A percentile compares a stretch with the other conserved stretches of the same genome.
These are phyloP conservation scores for Exophiala aquamarina DNA, from an alignment of 2,329 filamentous ascomycete genomes.

Conservation along the genomic window DNA sequence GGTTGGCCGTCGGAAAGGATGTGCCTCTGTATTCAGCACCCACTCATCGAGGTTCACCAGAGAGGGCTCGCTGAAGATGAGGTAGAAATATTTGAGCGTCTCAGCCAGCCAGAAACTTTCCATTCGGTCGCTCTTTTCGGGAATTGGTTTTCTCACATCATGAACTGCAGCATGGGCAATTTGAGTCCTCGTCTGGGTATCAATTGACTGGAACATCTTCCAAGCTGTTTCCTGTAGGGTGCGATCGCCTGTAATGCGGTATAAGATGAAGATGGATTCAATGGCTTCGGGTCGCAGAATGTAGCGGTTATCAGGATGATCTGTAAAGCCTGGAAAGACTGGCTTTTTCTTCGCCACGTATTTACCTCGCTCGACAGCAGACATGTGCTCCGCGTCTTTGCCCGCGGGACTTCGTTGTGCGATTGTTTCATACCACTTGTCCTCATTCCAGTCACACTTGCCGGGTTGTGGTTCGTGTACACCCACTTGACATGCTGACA, in stretches of 20 bases:
- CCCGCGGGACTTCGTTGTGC: slow-evolving; percentile 22
- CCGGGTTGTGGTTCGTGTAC: slow-evolving; percentile 35
- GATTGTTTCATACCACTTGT: slow-evolving; percentile 33
- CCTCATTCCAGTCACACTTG: slow-evolving; percentile 42
- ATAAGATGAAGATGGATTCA: slow-evolving; percentile 62
- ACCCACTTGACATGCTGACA: slow-evolving; percentile 42
- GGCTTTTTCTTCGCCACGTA: slow-evolving; percentile 36
- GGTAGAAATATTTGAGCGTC: slow-evolving; percentile 89
- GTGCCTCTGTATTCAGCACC: slow-evolving; percentile 48
- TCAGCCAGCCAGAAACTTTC: slow-evolving; percentile 90
- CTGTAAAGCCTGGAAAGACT: slow-evolving; percentile 57
- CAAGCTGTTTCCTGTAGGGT: slow-evolving; percentile 47
- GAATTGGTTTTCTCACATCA: slow-evolving; percentile 37
- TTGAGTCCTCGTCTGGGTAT: slow-evolving; percentile 42
- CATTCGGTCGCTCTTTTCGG: slow-evolving; percentile 62
- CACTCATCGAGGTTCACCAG: slow-evolving; percentile 67
- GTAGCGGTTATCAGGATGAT: slow-evolving; percentile 59
- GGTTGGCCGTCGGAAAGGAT: slow-evolving; percentile 21
- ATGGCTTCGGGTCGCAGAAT: slow-evolving; percentile 65
- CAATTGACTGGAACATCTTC: slow-evolving; percentile 51
- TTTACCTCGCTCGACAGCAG: slow-evolving; percentile 33
- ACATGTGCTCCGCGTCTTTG: slow-evolving; percentile 9
- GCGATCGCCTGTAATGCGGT: slow-evolving; percentile 58
- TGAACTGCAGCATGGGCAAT: slow-evolving; percentile 45
- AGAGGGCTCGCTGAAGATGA: slow-evolving; percentile 72